These are phyloP conservation scores for Amoeboaphelidium occidentale DNA, from an alignment of 371 early-diverging fungal species.

Conservation along the genomic window DNA sequence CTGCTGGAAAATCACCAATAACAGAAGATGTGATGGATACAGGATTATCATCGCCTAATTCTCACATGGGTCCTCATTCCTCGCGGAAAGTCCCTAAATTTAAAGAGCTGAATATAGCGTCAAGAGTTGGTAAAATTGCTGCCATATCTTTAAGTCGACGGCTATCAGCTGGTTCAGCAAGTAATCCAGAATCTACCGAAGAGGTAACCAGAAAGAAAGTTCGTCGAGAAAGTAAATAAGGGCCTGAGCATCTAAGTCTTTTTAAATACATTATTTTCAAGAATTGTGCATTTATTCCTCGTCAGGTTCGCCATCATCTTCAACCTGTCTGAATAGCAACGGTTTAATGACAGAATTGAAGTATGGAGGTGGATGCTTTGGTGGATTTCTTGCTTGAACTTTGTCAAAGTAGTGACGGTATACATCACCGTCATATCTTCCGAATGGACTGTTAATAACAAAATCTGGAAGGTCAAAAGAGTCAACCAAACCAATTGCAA, in stretches of 20 bases:
- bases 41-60: too few relatives aligned
- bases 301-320: constrained; percentile 1
- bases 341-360: constrained; percentile 57
- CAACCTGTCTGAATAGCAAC: constrained; percentile 28
- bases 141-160: too few relatives aligned
- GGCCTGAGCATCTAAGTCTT: background rate
- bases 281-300: constrained; percentile 7
- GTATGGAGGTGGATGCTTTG: constrained; percentile 41
- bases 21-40: too few relatives aligned
- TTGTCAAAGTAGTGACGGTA: constrained; percentile 56
- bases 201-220: background rate
- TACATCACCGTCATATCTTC: constrained; percentile 61
- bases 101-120: too few relatives aligned
- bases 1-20: too few relatives aligned
- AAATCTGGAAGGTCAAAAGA: constrained; percentile 65
- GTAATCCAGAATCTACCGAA: too few relatives aligned
- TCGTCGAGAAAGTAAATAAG: background rate
- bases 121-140: too few relatives aligned
- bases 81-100: too few relatives aligned
- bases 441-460: constrained; percentile 66
- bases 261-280: background rate
- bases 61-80: too few relatives aligned
- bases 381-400: constrained; percentile 39
- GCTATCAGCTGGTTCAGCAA: too few relatives aligned
- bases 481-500: constrained; percentile 64